Evolutionary conservation across 352 stramenopile genomes (phyloP).

Genomic region (Phytophthora citrophthora): DNA sequence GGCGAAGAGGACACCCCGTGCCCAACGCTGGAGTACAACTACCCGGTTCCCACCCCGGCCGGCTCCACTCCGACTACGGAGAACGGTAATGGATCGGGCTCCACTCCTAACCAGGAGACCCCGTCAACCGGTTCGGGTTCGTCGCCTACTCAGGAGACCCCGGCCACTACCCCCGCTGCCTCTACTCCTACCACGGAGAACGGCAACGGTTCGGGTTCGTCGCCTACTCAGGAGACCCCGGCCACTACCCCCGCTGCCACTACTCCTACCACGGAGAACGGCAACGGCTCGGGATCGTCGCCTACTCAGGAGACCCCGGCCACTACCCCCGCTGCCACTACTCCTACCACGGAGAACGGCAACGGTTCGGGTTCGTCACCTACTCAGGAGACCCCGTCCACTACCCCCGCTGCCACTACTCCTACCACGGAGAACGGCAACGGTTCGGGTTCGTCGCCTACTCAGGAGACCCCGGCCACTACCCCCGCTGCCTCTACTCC

Average conservation of each 20-base stretch:
- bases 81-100: neutral
- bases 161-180: neutral
- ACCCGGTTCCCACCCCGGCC: slow-evolving; percentile 15
- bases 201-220: no score
- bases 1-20: slow-evolving; percentile 9
- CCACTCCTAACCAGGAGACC: slow-evolving; percentile 8
- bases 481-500: no score
- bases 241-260: no score
- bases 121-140: slow-evolving; percentile 2
- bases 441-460: slow-evolving; percentile 1
- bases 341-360: no score
- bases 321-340: no score
- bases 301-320: no score
- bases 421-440: slow-evolving; percentile 10
- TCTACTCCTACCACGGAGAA: neutral
- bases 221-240: no score
- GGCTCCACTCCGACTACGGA: slow-evolving; percentile 8
- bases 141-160: neutral
- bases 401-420: slow-evolving; percentile 11
- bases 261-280: no score
- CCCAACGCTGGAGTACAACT: slow-evolving; percentile 39
- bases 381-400: slow-evolving; percentile 16
- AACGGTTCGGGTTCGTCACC: slow-evolving; percentile 8
- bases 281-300: no score
- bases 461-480: slow-evolving; percentile 9